Evolutionary conservation across 352 stramenopile genomes (phyloP).

Genomic region (Pythium aristosporum): DNA sequence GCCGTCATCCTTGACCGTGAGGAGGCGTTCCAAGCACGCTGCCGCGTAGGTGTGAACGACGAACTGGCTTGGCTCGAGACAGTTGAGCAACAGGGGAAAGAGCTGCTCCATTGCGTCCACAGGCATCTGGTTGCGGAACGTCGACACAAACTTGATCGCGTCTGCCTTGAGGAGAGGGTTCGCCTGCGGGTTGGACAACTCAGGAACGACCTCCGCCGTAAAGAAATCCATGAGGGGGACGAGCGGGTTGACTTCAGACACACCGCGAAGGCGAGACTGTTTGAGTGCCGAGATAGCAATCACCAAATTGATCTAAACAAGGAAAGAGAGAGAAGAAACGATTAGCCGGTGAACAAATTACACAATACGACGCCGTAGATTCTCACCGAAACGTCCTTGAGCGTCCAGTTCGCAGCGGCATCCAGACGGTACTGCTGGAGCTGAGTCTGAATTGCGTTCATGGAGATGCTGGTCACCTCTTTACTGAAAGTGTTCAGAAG

Average conservation of each 20-base stretch:
- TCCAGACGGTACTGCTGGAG: slow-evolving; percentile 90
- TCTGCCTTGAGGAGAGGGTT: slow-evolving; percentile 96
- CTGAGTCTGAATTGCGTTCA: slow-evolving; percentile 89
- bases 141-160: slow-evolving; percentile 98
- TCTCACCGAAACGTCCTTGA: slow-evolving; percentile 95
- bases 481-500: slow-evolving; percentile 95
- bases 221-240: slow-evolving; percentile 98
- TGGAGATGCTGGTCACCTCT: slow-evolving; percentile 93
- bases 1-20: slow-evolving; percentile 92
- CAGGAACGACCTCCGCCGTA: slow-evolving; percentile 90
- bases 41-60: slow-evolving; percentile 99
- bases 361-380: slow-evolving; percentile 1
- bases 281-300: slow-evolving; percentile 95
- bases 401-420: slow-evolving; percentile 87
- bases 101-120: slow-evolving; percentile 91
- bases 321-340: not conserved
- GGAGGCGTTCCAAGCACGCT: slow-evolving; percentile 93
- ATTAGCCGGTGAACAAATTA: not conserved
- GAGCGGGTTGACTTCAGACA: slow-evolving; percentile 93
- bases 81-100: slow-evolving; percentile 91
- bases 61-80: slow-evolving; percentile 80
- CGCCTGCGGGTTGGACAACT: slow-evolving; percentile 84
- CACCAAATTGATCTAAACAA: slow-evolving; percentile 87
- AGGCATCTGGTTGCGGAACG: slow-evolving; percentile 96
- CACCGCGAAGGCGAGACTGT: slow-evolving; percentile 91